Conservation (phyloP, 2,329 filamentous ascomycete species). For the Fusarium musae region DNA sequence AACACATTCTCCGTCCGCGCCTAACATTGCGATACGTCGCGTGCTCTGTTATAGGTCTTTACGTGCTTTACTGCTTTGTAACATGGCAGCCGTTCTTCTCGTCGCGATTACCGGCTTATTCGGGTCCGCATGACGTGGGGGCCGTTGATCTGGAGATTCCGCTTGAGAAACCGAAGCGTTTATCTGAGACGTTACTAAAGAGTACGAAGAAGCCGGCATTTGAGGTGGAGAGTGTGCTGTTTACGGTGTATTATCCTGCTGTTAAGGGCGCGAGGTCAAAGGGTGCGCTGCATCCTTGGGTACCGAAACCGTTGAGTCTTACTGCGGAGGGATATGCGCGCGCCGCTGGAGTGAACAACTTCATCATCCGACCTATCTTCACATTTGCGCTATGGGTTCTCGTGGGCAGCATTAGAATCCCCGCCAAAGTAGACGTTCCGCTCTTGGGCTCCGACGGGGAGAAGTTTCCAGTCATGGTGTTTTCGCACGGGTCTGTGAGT, state of each 20-base stretch:
- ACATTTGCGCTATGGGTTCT: conserved; percentile 55
- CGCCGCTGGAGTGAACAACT: conserved; percentile 57
- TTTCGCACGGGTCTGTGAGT: conserved; percentile 64
- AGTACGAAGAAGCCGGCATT: conserved; percentile 54
- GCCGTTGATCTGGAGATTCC: conserved; percentile 60
- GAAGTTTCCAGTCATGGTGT: conserved; percentile 59
- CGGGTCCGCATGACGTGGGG: conserved; percentile 58
- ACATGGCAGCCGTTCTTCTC: conserved; percentile 56
- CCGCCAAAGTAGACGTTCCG: conserved; percentile 59
- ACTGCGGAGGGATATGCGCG: conserved; percentile 60
- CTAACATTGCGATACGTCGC: conserved; percentile 50
- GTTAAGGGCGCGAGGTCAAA: conserved; percentile 42
- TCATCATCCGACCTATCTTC: conserved; percentile 56
- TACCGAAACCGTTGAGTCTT: conserved; percentile 56
- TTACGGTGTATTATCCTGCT: conserved; percentile 62
- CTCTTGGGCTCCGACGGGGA: conserved; percentile 45
- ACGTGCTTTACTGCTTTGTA: conserved; percentile 54
- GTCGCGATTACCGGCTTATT: conserved; percentile 56
- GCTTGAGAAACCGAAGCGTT: conserved; percentile 46
- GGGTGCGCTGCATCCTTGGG: conserved; percentile 55
- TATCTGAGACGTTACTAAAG: conserved; percentile 50
- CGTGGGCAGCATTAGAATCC: conserved; percentile 58
- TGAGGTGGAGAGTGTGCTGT: conserved; percentile 59
- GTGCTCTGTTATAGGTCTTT: conserved; percentile 45
- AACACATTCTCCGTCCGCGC: conserved; percentile 45